Evolutionary conservation across 768 basidiomycete species (phyloP).

Genomic region (Podaxis carcinomalis): DNA sequence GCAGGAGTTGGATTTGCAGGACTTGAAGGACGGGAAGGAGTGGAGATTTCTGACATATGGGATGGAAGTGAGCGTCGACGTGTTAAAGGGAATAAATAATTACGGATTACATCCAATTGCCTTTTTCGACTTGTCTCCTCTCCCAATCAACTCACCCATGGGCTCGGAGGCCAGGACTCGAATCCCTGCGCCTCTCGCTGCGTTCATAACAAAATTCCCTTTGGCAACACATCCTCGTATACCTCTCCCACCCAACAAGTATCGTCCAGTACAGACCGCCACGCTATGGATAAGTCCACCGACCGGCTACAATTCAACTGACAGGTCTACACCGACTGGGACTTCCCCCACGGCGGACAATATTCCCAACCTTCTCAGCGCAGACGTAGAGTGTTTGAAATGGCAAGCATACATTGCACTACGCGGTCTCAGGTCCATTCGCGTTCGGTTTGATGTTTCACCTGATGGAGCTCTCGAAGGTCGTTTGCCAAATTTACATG

Average conservation of each 20-base stretch:
- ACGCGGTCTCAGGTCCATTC: slow-evolving; percentile 48
- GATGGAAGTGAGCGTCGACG: background rate
- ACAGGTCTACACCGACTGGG: background rate
- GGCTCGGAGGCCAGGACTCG: background rate
- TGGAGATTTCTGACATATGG: slow-evolving; percentile 41
- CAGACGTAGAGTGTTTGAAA: slow-evolving; percentile 83
- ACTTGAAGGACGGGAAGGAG: slow-evolving; percentile 54
- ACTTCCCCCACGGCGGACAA: slow-evolving; percentile 17
- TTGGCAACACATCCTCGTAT: slow-evolving; percentile 47
- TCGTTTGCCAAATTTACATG: slow-evolving; percentile 67
- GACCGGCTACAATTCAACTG: slow-evolving; percentile 6
- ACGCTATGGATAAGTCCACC: slow-evolving; percentile 72
- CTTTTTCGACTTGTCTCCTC: background rate
- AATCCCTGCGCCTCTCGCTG: slow-evolving; percentile 29
- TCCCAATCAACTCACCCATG: background rate
- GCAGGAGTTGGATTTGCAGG: slow-evolving; percentile 36
- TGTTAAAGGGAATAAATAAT: slow-evolving; percentile 3
- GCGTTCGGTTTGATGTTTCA: slow-evolving; percentile 63
- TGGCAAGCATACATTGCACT: slow-evolving; percentile 85
- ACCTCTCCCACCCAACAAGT: slow-evolving; percentile 20
- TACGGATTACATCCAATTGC: background rate
- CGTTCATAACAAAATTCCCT: slow-evolving; percentile 58
- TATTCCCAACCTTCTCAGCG: slow-evolving; percentile 42
- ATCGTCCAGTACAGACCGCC: slow-evolving; percentile 19
- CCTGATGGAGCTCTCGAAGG: slow-evolving; percentile 66